Percentiles rank a stretch among this genome's conserved stretches.
These are phyloP conservation scores for Penicillium egyptiacum DNA, from an alignment of 495 filamentous ascomycete species.

Conservation along the genomic window DNA sequence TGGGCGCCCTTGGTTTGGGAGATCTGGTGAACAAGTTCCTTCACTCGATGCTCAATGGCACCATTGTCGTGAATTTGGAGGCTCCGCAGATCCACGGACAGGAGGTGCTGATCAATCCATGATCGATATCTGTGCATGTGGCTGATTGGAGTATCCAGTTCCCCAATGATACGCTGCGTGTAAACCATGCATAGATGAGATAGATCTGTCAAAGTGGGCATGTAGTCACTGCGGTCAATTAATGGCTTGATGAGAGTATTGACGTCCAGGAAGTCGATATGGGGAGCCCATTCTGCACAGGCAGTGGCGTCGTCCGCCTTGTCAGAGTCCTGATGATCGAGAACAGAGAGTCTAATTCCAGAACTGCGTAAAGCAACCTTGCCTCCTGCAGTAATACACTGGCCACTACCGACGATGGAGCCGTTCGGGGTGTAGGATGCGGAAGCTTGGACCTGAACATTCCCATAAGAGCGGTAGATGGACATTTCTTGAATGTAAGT, in stretches of 20 bases:
- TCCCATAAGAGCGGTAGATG: conserved; percentile 12
- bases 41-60: conserved; percentile 3
- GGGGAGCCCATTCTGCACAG: conserved; percentile 19
- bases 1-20: not conserved
- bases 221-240: conserved; percentile 2
- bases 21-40: not conserved
- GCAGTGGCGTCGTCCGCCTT: not conserved
- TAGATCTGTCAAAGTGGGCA: conserved; percentile 2
- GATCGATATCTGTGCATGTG: conserved; percentile 16
- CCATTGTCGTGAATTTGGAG: conserved; percentile 4
- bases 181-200: conserved; percentile 17
- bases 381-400: conserved; percentile 8
- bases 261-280: conserved; percentile 19
- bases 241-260: conserved; percentile 18
- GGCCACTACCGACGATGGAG: conserved; percentile 6
- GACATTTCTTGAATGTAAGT: conserved; percentile 33
- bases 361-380: conserved; percentile 9
- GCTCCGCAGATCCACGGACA: conserved; percentile 1
- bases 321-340: conserved; percentile 12
- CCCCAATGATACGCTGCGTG: conserved; percentile 10
- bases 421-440: conserved; percentile 14
- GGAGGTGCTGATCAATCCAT: conserved; percentile 15
- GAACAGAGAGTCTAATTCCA: conserved; percentile 12
- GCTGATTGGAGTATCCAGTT: conserved; percentile 3
- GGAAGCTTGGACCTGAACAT: conserved; percentile 9